Base-by-base conservation (phyloP, 306 rosid species). In the Erythrophleum fordii region DNA sequence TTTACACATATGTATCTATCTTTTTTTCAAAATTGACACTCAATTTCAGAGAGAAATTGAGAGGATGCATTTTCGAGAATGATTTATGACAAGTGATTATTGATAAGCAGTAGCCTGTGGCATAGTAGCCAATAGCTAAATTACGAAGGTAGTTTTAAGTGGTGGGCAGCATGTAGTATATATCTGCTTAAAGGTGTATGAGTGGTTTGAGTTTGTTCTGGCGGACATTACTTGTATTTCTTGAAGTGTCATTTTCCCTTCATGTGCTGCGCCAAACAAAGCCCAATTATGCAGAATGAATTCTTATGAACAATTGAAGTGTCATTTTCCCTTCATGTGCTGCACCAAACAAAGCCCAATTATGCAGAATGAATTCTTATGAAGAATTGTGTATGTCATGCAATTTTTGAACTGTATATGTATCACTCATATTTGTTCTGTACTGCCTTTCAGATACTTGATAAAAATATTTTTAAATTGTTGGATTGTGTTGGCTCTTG, bases 131-230 rank as follows among this genome's bases (percentile, higher is more conserved):
- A 49, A 45, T 13, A 45, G 77, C 73, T 48, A 64, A 51, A 69
- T 49, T 8, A 35, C 53, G 28, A 66, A 34, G 35, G 60, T n/a
- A 49, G 48, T 20, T 70, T 9, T 75, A 58, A 56, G 79, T 56
- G 69, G 79, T 48, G 56, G 35, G 79, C 69, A 75, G 17, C 23
- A 41, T 37, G 23, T 35, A 12, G 52, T 23, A 12, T 31, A 67
- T 39, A 37, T 67, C 45, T 66, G 6, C 31, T 39, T 39, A 18
- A n/a, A 67, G 29, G 5, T 66, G 28, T 67, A 39, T 39, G 48
- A 37, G 51, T 67, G 72, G 72, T 78, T 67, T 67, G 66, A 55
- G 80, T 52, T 67, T 78, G 67, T 83, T 25, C 65, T 65, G 35
- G 51, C 69, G 14, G 59, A 75, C n/a, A 41, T 75, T 29, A 29